Evolutionary conservation across 2,329 filamentous ascomycete species (phyloP).

Genomic region (Endocalyx cinctus): DNA sequence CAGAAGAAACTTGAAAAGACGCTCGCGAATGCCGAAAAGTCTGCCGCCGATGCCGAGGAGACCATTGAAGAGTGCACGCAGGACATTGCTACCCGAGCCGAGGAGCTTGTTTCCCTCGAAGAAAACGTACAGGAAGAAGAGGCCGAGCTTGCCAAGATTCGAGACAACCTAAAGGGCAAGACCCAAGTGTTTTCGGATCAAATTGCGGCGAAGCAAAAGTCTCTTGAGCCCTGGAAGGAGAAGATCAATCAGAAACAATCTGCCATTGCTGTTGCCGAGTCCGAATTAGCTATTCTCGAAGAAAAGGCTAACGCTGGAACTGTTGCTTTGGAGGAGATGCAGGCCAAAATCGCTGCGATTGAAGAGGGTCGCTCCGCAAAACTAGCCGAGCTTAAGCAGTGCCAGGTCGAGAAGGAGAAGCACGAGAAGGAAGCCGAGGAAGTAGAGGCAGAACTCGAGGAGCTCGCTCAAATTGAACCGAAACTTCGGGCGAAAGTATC

Average conservation of each 20-base stretch:
- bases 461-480: constrained; percentile 72
- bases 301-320: constrained; percentile 87
- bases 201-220: constrained; percentile 88
- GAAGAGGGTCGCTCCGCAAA: constrained; percentile 69
- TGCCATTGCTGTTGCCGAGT: constrained; percentile 88
- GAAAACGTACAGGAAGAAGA: constrained; percentile 73
- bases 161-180: constrained; percentile 87
- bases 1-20: constrained; percentile 93
- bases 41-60: constrained; percentile 68
- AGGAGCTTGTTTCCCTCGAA: constrained; percentile 75
- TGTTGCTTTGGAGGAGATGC: constrained; percentile 75
- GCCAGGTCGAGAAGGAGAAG: constrained; percentile 65
- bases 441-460: constrained; percentile 66
- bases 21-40: constrained; percentile 70
- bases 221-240: constrained; percentile 91
- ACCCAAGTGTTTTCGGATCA: constrained; percentile 92
- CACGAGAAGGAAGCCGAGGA: constrained; percentile 72
- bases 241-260: constrained; percentile 97
- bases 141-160: constrained; percentile 73
- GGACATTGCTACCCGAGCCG: constrained; percentile 71
- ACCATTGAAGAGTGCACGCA: constrained; percentile 72
- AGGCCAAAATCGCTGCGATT: constrained; percentile 72
- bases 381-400: constrained; percentile 68
- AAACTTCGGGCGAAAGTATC: constrained; percentile 81
- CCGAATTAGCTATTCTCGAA: constrained; percentile 84